Conservation (phyloP, 192 early-diverging fungal species). For the Phlyctochytrium bullatum region DNA sequence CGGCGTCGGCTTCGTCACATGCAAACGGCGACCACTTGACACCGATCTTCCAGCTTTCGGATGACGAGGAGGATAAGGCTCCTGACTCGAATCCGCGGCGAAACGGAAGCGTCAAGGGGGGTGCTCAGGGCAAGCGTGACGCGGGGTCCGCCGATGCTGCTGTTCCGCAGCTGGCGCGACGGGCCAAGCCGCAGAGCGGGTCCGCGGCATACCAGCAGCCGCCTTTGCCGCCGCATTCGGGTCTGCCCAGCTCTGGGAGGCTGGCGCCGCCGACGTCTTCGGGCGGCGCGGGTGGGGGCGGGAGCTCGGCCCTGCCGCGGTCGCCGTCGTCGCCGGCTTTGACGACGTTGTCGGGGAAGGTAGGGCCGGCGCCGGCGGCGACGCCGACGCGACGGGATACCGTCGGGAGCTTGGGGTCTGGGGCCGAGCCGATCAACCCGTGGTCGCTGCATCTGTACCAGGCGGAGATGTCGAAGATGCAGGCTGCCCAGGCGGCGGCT, state of each 20-base stretch:
- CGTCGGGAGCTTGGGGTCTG: neutral
- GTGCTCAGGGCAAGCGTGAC: no score
- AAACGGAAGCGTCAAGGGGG: no score
- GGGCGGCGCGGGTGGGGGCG: neutral
- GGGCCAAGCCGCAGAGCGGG: neutral
- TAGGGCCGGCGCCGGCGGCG: neutral
- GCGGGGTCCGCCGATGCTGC: no score
- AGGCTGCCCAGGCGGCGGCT: slow-evolving; percentile 7
- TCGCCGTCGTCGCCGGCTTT: neutral
- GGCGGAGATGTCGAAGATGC: slow-evolving; percentile 33
- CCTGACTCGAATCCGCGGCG: neutral
- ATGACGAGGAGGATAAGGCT: slow-evolving; percentile 43
- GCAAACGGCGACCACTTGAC: neutral
- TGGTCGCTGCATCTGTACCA: slow-evolving; percentile 52
- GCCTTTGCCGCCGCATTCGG: neutral
- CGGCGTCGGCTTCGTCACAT: neutral
- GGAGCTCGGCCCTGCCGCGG: neutral
- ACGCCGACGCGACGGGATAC: neutral
- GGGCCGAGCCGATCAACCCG: slow-evolving; percentile 31
- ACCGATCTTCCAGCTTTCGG: slow-evolving; percentile 54
- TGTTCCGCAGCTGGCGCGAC: neutral
- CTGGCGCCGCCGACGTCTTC: neutral
- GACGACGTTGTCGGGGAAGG: neutral
- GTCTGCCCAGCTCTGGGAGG: neutral
- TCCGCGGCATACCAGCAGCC: neutral